Evolutionary conservation across 345 rosid genomes (phyloP).

Genomic region (Odontarrhena argentea): DNA sequence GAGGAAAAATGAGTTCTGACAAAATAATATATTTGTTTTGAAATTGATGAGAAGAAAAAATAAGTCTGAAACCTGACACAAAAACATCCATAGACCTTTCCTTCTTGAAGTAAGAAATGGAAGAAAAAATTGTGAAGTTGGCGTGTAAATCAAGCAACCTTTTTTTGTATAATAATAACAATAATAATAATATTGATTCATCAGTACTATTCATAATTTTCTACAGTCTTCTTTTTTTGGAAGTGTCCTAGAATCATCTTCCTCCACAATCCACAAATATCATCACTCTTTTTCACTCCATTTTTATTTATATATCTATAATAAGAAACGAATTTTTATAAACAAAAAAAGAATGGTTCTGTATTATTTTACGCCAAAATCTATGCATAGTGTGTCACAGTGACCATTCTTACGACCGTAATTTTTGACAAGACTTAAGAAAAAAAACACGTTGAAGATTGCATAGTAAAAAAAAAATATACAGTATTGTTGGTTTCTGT

Average conservation of each 20-base stretch:
- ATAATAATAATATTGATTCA: slow-evolving; percentile 7
- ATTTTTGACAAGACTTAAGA: slow-evolving; percentile 10
- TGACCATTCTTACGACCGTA: slow-evolving; percentile 10
- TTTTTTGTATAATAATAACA: slow-evolving; percentile 10
- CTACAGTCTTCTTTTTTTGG: slow-evolving; percentile 41
- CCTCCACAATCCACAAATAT: slow-evolving; percentile 29
- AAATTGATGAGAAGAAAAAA: slow-evolving; percentile 30
- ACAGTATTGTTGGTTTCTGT: background rate
- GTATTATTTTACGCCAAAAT: slow-evolving; percentile 3
- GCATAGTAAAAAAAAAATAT: slow-evolving; percentile 1
- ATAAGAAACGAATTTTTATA: background rate
- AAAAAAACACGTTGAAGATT: background rate
- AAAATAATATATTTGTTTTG: slow-evolving; percentile 5
- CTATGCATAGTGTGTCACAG: slow-evolving; percentile 2
- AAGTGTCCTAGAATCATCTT: slow-evolving; percentile 38
- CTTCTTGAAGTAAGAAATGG: slow-evolving; percentile 41
- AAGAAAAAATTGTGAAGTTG: slow-evolving; percentile 30
- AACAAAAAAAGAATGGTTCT: background rate
- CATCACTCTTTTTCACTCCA: slow-evolving; percentile 15
- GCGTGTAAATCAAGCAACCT: slow-evolving; percentile 44
- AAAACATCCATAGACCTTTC: slow-evolving; percentile 40
- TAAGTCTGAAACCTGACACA: slow-evolving; percentile 46
- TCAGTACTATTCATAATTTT: slow-evolving; percentile 8
- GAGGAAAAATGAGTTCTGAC: slow-evolving; percentile 27
- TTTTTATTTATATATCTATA: background rate